These are phyloP conservation scores for Pochonia chlamydosporia DNA, from an alignment of 2,329 filamentous ascomycete genomes.

Conservation along the genomic window DNA sequence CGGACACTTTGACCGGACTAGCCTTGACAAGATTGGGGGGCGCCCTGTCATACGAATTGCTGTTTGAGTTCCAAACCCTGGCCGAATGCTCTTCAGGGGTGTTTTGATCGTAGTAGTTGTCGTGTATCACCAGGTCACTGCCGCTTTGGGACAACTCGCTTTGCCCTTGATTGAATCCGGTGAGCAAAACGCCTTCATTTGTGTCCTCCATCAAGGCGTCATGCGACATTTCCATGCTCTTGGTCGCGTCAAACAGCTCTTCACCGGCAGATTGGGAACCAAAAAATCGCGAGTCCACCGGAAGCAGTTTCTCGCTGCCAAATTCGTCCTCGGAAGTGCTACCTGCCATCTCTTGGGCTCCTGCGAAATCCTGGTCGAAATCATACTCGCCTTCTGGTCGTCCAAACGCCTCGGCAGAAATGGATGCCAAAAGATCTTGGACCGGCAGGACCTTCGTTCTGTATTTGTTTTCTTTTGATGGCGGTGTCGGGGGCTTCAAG, in stretches of 20 bases:
- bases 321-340: constrained; percentile 25
- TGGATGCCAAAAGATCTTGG: constrained; percentile 81
- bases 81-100: constrained; percentile 57
- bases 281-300: constrained; percentile 41
- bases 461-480: constrained; percentile 79
- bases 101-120: constrained; percentile 68
- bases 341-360: constrained; percentile 43
- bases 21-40: constrained; percentile 55
- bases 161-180: constrained; percentile 20
- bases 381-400: constrained; percentile 55
- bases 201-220: constrained; percentile 28
- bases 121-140: constrained; percentile 64
- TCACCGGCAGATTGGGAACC: constrained; percentile 37
- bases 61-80: constrained; percentile 73
- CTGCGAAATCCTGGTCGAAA: constrained; percentile 57
- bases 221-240: constrained; percentile 22
- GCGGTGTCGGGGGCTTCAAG: constrained; percentile 75
- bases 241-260: constrained; percentile 43
- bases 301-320: constrained; percentile 28
- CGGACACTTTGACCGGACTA: constrained; percentile 69
- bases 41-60: constrained; percentile 66
- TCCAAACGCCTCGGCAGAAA: constrained; percentile 79
- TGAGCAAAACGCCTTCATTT: constrained; percentile 29
- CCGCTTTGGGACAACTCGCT: constrained; percentile 43
- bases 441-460: constrained; percentile 81